Conservation (phyloP, 371 early-diverging fungal species). For the Mortierella sp. region DNA sequence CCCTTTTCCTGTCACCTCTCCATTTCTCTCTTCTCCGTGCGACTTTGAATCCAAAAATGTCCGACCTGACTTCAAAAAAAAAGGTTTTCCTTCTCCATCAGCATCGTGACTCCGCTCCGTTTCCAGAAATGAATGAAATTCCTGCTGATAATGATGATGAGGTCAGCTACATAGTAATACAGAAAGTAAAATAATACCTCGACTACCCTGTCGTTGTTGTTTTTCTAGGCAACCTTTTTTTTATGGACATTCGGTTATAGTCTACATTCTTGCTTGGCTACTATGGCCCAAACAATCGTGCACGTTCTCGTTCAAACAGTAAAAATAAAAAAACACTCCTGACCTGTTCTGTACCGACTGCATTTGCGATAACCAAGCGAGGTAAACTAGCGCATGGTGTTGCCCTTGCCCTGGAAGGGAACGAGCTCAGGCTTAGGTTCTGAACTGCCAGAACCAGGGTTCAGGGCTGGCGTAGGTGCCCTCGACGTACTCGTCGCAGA, state of each 20-base stretch:
- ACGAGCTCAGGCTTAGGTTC: slow-evolving; percentile 36
- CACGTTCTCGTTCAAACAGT: not conserved
- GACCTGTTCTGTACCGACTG: too few relatives aligned
- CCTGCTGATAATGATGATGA: not conserved
- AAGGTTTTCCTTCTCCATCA: not conserved
- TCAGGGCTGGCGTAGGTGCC: slow-evolving; percentile 42
- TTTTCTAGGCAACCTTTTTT: not conserved
- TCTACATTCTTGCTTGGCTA: not conserved
- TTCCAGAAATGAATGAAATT: not conserved
- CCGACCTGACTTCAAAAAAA: not conserved
- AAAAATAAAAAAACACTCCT: not conserved
- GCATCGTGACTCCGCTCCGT: slow-evolving; percentile 1
- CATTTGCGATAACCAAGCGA: too few relatives aligned
- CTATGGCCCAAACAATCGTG: not conserved
- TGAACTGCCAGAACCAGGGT: not conserved
- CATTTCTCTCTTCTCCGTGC: not conserved
- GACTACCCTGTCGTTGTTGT: not conserved
- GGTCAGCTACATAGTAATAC: too few relatives aligned
- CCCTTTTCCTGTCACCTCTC: not conserved
- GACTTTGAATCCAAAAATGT: not conserved
- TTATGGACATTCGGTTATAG: not conserved
- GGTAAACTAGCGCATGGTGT: slow-evolving; percentile 37
- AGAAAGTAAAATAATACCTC: too few relatives aligned
- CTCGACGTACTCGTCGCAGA: slow-evolving; percentile 28
- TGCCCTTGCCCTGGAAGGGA: slow-evolving; percentile 47